phyloP scores from a whole-genome alignment of 331 rosid species.

The Pyracantha coccinea region DNA sequence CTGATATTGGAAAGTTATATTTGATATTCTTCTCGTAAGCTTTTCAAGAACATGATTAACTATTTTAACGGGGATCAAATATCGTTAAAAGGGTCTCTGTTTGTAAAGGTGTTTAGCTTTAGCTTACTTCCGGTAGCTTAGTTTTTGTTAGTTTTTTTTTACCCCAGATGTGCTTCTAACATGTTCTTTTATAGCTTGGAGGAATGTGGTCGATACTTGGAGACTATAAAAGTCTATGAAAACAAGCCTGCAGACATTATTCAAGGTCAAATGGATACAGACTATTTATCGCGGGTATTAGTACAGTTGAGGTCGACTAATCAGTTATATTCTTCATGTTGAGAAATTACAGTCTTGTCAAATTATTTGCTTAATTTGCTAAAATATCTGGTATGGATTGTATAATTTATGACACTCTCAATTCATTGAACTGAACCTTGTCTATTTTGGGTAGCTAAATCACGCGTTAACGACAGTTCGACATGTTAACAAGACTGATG shows the following conservation, averaged over 20 bases:
- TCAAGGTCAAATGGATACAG: constrained; percentile 97
- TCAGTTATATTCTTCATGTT: not conserved
- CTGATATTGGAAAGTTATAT: too few relatives aligned
- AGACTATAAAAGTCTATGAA: constrained; percentile 89
- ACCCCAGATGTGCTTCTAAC: constrained; percentile 1
- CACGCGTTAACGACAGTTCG: constrained; percentile 81
- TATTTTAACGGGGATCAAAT: not conserved
- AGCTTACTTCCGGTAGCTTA: not conserved
- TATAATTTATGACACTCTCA: not conserved
- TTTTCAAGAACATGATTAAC: not conserved
- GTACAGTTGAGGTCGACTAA: not conserved
- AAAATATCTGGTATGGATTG: not conserved
- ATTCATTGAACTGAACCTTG: constrained; percentile 15
- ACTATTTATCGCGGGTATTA: constrained; percentile 88
- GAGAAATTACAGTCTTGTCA: not conserved
- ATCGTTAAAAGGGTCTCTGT: not conserved
- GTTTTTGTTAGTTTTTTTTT: not conserved
- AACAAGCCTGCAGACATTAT: constrained; percentile 95
- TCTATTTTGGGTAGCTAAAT: constrained; percentile 43
- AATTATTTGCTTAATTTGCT: constrained; percentile 6
- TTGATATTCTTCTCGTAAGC: not conserved
- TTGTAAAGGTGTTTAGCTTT: not conserved
- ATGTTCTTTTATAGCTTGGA: constrained; percentile 52
- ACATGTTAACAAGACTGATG: constrained; percentile 94
- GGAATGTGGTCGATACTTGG: constrained; percentile 99